Percentiles rank a stretch among this genome's conserved stretches.
Conservation (phyloP, 1,284 basidiomycete species). For the Athelia psychrophila region DNA sequence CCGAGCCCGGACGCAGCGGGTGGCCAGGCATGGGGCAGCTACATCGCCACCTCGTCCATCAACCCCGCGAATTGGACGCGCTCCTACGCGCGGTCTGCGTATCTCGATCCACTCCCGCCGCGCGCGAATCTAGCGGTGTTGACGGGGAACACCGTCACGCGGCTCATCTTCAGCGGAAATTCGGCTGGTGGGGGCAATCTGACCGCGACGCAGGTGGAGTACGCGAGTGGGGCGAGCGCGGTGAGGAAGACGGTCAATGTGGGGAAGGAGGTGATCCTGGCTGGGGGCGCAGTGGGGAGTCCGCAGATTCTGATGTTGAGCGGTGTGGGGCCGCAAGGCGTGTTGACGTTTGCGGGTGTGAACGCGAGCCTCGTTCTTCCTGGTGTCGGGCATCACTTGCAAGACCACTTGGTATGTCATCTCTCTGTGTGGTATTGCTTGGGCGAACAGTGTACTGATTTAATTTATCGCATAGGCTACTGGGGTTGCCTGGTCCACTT, state of each 20-base stretch:
- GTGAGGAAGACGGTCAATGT: conserved; percentile 38
- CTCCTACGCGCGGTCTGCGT: conserved; percentile 66
- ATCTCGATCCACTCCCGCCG: conserved; percentile 61
- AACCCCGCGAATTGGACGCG: conserved; percentile 66
- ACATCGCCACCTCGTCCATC: conserved; percentile 61
- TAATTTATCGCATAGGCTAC: conserved; percentile 34
- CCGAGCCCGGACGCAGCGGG: conserved; percentile 40
- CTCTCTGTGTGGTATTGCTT: not conserved
- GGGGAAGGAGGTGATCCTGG: conserved; percentile 57
- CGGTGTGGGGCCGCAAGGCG: conserved; percentile 65
- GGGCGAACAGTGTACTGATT: conserved; percentile 5
- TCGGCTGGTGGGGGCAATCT: conserved; percentile 30
- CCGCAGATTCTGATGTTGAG: conserved; percentile 69
- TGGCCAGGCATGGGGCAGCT: conserved; percentile 49
- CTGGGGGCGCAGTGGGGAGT: conserved; percentile 62
- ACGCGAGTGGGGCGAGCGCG: conserved; percentile 33
- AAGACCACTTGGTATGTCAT: conserved; percentile 60
- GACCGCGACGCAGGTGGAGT: conserved; percentile 58
- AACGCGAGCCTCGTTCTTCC: conserved; percentile 48
- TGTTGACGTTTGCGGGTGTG: conserved; percentile 53
- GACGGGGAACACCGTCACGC: conserved; percentile 54
- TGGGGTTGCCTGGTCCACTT: conserved; percentile 45
- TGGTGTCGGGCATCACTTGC: conserved; percentile 75
- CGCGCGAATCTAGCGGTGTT: conserved; percentile 65
- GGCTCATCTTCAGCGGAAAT: conserved; percentile 50